These are phyloP conservation scores for Penicillium sp. DNA, from an alignment of 2,329 filamentous ascomycete species.

Conservation along the genomic window DNA sequence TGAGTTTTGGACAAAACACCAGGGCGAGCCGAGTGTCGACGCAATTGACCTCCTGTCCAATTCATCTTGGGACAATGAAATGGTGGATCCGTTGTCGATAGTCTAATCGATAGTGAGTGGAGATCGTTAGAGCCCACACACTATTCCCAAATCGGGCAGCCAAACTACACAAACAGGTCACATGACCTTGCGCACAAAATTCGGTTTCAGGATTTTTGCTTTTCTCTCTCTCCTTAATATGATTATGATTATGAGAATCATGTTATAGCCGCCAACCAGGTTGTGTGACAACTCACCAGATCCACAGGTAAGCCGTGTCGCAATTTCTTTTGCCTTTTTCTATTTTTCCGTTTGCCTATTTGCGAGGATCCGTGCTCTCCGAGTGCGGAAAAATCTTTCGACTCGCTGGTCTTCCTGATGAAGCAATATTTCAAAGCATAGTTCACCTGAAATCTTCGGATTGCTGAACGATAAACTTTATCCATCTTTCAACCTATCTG, in stretches of 20 bases:
- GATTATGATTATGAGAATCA: background rate
- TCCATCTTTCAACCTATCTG: constrained; percentile 41
- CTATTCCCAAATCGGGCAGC: background rate
- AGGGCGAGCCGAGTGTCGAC: constrained; percentile 38
- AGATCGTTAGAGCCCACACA: background rate
- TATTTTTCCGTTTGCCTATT: background rate
- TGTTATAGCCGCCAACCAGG: background rate
- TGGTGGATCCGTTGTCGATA: background rate
- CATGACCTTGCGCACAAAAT: constrained; percentile 18
- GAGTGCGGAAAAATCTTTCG: background rate
- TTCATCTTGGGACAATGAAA: constrained; percentile 36
- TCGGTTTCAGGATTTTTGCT: background rate
- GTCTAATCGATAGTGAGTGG: background rate
- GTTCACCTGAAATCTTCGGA: constrained; percentile 45
- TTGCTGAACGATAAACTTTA: constrained; percentile 42
- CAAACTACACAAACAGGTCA: constrained; percentile 14
- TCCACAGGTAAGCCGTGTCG: constrained; percentile 15
- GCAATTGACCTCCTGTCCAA: constrained; percentile 46
- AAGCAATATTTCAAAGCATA: constrained; percentile 41
- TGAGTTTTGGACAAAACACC: constrained; percentile 27
- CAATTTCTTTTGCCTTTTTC: background rate
- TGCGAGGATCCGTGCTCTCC: background rate
- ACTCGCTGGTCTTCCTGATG: constrained; percentile 30
- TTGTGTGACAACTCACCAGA: background rate
- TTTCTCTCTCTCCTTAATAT: constrained; percentile 1